A percentile compares a stretch with the other conserved stretches of the same genome.
phyloP scores from a whole-genome alignment of 2,329 filamentous ascomycete species.

The Pestalotiopsis sp. region DNA sequence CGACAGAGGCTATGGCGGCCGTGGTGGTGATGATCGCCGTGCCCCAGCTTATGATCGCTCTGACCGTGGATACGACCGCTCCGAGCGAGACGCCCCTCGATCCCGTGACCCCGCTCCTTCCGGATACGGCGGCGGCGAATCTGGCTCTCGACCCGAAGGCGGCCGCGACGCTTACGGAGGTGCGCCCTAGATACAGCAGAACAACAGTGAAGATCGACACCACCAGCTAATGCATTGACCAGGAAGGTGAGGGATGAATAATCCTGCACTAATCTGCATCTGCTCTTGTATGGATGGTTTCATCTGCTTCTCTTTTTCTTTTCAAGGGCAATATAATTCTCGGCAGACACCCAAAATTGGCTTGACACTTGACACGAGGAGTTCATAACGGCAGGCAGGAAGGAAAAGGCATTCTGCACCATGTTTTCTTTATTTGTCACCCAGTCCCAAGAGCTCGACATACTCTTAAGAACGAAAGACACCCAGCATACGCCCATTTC shows the following conservation, averaged over 20 bases:
- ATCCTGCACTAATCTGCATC: conserved; percentile 5
- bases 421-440: conserved; percentile 23
- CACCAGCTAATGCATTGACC: conserved; percentile 25
- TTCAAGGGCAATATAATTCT: conserved; percentile 28
- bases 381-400: conserved; percentile 35
- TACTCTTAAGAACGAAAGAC: conserved; percentile 1
- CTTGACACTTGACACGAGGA: conserved; percentile 27
- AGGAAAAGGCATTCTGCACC: conserved; percentile 32
- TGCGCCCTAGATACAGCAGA: conserved; percentile 29
- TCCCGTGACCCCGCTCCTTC: conserved; percentile 41
- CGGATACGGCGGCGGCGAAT: conserved; percentile 43
- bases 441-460: conserved; percentile 22
- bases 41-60: conserved; percentile 46
- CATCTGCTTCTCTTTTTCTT: conserved; percentile 23
- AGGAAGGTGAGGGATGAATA: conserved; percentile 21
- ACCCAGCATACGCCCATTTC: background rate
- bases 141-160: conserved; percentile 41
- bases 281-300: conserved; percentile 17
- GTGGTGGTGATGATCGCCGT: conserved; percentile 21
- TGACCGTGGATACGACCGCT: conserved; percentile 51
- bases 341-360: conserved; percentile 30
- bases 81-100: conserved; percentile 40
- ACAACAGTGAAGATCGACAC: conserved; percentile 17
- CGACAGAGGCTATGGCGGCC: conserved; percentile 17
- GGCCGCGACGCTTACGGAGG: conserved; percentile 44